Conservation (phyloP, 176 grass and related monocot genomes). For the Lolium multiflorum region DNA sequence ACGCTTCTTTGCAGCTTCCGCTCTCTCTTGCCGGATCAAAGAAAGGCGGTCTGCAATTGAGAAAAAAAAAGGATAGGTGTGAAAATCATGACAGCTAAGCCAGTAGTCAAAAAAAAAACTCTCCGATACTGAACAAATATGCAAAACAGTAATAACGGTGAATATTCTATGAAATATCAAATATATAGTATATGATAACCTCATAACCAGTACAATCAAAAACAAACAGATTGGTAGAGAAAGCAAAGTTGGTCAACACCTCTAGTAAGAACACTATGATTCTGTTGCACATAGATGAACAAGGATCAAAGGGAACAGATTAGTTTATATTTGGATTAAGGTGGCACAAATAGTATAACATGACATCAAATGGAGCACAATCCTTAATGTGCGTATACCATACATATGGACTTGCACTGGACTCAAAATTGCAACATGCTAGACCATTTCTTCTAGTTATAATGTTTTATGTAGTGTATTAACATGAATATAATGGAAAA, state of each 20-base stretch:
- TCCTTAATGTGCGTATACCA: background rate
- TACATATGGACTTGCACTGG: background rate
- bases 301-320: background rate
- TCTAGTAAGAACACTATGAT: background rate
- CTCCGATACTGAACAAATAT: slow-evolving; percentile 8
- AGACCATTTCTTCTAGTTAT: background rate
- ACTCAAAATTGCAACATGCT: background rate
- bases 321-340: background rate
- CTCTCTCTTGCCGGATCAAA: slow-evolving; percentile 76
- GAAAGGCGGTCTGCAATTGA: slow-evolving; percentile 67
- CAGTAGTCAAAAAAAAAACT: background rate
- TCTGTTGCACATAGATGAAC: background rate
- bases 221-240: background rate
- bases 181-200: background rate
- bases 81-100: slow-evolving; percentile 3
- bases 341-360: too few relatives aligned
- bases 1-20: slow-evolving; percentile 83
- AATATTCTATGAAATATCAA: slow-evolving; percentile 6
- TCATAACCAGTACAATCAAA: background rate
- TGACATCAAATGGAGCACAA: background rate
- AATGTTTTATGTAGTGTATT: background rate
- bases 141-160: background rate
- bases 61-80: background rate
- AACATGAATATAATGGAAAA: background rate
- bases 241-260: background rate